Evolutionary conservation across 1,284 basidiomycete species (phyloP).

Genomic region (Peniophora sp.): DNA sequence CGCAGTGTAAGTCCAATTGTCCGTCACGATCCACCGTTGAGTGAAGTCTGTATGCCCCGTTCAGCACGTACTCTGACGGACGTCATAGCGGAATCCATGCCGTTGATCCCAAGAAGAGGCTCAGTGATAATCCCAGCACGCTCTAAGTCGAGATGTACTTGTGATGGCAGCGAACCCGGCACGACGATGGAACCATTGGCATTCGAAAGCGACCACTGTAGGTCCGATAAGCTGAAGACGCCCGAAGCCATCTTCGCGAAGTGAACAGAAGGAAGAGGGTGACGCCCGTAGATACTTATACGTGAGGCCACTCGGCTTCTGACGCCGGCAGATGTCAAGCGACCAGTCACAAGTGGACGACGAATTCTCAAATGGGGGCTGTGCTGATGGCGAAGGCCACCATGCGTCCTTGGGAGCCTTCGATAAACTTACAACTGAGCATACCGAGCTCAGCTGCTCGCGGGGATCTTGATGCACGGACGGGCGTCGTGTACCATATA

Average conservation of each 20-base stretch:
- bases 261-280: too few species aligned
- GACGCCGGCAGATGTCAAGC: too few species aligned
- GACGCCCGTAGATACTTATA: too few species aligned
- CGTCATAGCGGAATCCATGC: constrained; percentile 18
- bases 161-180: constrained; percentile 45
- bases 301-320: too few species aligned
- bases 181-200: constrained; percentile 45
- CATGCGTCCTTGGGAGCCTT: too few species aligned
- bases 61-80: background rate
- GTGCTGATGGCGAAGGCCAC: too few species aligned
- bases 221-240: constrained; percentile 35
- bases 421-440: too few species aligned
- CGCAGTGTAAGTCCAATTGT: constrained; percentile 58
- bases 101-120: constrained; percentile 47
- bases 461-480: too few species aligned
- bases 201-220: constrained; percentile 46
- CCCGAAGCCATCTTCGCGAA: constrained; percentile 10
- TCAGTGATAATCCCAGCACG: constrained; percentile 48
- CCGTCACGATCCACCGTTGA: constrained; percentile 48
- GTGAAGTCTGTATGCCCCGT: constrained; percentile 35
- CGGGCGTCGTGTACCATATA: too few species aligned
- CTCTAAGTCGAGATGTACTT: constrained; percentile 46
- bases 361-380: too few species aligned
- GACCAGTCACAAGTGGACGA: too few species aligned
- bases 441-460: too few species aligned